Evolutionary conservation across 1,139 yeast genomes (phyloP), one percentile per base, ranked within the genome.

Genomic region (Chernovozyma sophiae-reginae): DNA sequence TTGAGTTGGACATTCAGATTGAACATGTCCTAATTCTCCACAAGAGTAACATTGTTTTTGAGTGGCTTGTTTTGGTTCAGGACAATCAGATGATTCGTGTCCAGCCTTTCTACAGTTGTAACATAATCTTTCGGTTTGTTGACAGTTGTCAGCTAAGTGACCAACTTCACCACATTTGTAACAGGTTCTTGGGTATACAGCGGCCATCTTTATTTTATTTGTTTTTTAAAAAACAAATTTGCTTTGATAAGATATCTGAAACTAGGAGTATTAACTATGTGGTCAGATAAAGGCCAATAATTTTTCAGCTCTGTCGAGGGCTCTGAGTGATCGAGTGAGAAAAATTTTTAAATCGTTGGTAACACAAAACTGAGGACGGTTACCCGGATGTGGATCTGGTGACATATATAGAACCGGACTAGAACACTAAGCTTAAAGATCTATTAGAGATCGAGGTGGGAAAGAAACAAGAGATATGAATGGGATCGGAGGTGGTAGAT

Each of bases 111-210:
- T 86, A 66, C 96, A 87, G 79, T 87, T 87, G 82, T 86, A 87
- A 68, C 96, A 87, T 58, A 87, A 73, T 68, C 92, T 81, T 62
- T 81, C 86, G 43, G 81, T 74, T 63, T 85, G 86, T 50, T 79
- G 77, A 66, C 96, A 87, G 58, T 77, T 81, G 59, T 84, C 95
- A 46, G 96, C 96, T 56, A 86, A 75, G 72, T 87, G 96, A 52
- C 96, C 96, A 49, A 84, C 75, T 68, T 86, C 86, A 56, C 96
- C 96, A 70, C 96, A 89, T 66, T 86, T 86, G 75, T 79, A 84
- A 72, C 94, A 84, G 49, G 89, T 82, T 77, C 84, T 82, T 67
- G 86, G 87, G 69, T 79, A 82, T 62, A 77, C 74, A 51, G 80
- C 76, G 63, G 80, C 79, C 77, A 72, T 73, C 41, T 42, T 49